Evolutionary conservation across 371 early-diverging fungal genomes (phyloP), one percentile per base, ranked within the genome.

Genomic region (Mucor circinelloides): DNA sequence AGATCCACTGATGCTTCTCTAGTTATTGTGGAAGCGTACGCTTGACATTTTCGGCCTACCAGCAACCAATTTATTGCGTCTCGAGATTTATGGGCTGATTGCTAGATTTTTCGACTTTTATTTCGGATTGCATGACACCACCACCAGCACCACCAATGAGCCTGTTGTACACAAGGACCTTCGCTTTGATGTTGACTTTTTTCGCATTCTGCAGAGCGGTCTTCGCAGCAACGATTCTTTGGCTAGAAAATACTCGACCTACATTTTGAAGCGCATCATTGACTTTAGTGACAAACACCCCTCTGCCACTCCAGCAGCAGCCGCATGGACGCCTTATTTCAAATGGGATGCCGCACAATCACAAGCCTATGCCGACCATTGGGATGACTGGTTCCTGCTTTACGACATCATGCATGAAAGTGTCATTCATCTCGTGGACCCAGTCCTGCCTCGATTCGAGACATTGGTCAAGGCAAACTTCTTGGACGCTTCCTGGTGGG

Each of bases 311-410:
- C 17, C 36, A 0, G 23, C 64, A 1, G 46, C 58, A 17, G 21
- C n/a, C 12, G 46, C 42, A 27, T 83, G 83, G 83, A 80, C 80
- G 38, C 61, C 50, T 19, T 83, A 75, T 40, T 83, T 83, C 48
- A 59, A 66, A 25, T 83, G 83, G 83, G 66, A 67, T 0, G 9
- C 34, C 3, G 71, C 58, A 10, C 38, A 71, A 12, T 66, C 79
- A 0, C 57, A 78, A 32, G 52, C 56, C 0, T 83, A 72, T 28
- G 25, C 59, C 0, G 68, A 71, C 5, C 56, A 77, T 28, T 89
- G 87, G 89, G 80, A 85, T 21, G 88, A 89, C 27, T 88, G 84
- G 78, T 86, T 86, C 59, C 63, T 86, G 17, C 64, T 87, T 23
- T 85, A 84, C 58, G 89, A 89, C 15, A 85, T 79, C 60, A 75